Evolutionary conservation across 495 filamentous ascomycete species (phyloP).

Genomic region (Podospora australis): DNA sequence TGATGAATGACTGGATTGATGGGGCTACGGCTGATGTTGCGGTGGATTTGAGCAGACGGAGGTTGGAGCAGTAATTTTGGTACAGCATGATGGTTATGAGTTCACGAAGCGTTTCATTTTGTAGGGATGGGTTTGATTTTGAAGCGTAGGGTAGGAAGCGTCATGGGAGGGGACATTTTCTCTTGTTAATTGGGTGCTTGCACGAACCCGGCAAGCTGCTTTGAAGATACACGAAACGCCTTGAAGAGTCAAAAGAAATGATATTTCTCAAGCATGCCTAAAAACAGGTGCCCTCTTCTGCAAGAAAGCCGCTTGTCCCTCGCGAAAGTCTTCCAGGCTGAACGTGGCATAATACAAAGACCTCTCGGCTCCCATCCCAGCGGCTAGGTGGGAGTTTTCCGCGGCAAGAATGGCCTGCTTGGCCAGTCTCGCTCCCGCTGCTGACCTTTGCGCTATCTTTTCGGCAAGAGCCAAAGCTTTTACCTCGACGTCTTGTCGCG

Average conservation of each 20-base stretch:
- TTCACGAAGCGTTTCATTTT: not conserved
- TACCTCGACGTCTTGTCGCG: not conserved
- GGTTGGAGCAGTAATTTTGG: constrained; percentile 24
- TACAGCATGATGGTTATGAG: not conserved
- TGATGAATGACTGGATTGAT: constrained; percentile 54
- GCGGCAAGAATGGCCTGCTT: not conserved
- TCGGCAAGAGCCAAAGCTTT: not conserved
- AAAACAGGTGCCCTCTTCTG: not conserved
- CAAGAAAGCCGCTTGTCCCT: not conserved
- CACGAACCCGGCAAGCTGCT: no score
- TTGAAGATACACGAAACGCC: no score
- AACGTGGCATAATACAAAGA: not conserved
- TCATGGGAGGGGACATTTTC: no score
- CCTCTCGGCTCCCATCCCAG: not conserved
- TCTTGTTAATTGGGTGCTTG: no score
- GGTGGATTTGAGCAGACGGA: constrained; percentile 36
- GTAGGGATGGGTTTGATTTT: no score
- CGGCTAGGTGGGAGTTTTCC: not conserved
- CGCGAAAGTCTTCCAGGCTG: not conserved
- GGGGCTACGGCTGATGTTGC: constrained; percentile 46
- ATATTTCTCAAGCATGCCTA: no score
- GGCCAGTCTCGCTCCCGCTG: not conserved
- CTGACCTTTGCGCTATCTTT: not conserved
- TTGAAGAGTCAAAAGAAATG: no score
- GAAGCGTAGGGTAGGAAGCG: no score